A percentile compares a stretch with the other conserved stretches of the same genome.
These are phyloP conservation scores for Globisporangium lucens DNA, from an alignment of 352 stramenopile species.

Conservation along the genomic window DNA sequence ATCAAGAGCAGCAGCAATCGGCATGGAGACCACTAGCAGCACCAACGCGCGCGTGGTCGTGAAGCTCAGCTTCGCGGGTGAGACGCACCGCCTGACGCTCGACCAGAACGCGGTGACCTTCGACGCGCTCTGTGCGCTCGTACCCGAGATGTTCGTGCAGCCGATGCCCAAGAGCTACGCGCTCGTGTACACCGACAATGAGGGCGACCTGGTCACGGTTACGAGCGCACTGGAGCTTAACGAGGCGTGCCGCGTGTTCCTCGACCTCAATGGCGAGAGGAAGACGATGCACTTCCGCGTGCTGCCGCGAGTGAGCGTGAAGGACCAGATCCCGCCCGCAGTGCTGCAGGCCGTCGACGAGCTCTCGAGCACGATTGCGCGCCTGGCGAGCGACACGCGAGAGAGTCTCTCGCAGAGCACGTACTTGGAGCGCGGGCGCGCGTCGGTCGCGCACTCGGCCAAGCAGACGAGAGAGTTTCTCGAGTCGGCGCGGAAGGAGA, in stretches of 20 bases:
- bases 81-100: conserved; percentile 47
- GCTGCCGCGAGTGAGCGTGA: conserved; percentile 37
- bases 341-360: conserved; percentile 49
- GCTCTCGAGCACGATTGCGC: conserved; percentile 35
- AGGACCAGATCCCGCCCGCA: conserved; percentile 41
- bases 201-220: conserved; percentile 65
- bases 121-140: conserved; percentile 38
- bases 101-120: conserved; percentile 34
- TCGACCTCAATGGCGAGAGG: conserved; percentile 26
- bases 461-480: conserved; percentile 46
- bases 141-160: conserved; percentile 35
- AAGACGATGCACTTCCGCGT: conserved; percentile 59
- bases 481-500: conserved; percentile 35
- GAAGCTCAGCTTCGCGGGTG: conserved; percentile 50
- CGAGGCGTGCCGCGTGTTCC: conserved; percentile 54
- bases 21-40: not conserved
- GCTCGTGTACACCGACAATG: conserved; percentile 69
- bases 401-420: conserved; percentile 27
- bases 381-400: conserved; percentile 30
- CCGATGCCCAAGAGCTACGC: conserved; percentile 30
- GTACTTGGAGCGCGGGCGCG: conserved; percentile 46
- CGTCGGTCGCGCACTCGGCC: conserved; percentile 47
- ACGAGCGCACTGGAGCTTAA: conserved; percentile 45
- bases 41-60: conserved; percentile 30
- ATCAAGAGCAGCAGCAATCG: not conserved